These are phyloP conservation scores for Mediolabrus comicus DNA, from an alignment of 108 stramenopile species.

Conservation along the genomic window DNA sequence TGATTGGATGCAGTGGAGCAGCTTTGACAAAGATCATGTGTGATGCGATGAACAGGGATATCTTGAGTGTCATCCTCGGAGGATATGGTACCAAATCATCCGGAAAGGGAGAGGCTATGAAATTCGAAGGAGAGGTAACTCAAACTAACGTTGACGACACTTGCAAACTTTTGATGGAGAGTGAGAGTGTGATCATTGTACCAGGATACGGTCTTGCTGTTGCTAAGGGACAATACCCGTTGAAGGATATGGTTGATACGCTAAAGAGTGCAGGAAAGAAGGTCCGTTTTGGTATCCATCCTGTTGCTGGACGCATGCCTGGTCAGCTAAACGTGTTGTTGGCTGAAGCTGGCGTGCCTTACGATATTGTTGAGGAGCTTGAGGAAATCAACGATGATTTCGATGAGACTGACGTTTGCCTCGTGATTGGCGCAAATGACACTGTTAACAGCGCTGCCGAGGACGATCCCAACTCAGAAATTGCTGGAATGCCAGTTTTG, in stretches of 20 bases:
- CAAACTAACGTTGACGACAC: constrained; percentile 84
- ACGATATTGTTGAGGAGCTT: constrained; percentile 98
- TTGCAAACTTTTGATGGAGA: constrained; percentile 81
- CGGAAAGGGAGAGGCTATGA: constrained; percentile 86
- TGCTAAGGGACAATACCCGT: constrained; percentile 97
- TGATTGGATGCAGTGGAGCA: constrained; percentile 99
- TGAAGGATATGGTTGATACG: constrained; percentile 91
- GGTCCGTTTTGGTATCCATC: constrained; percentile 96
- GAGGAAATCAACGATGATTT: constrained; percentile 98
- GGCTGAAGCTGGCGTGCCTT: constrained; percentile 99
- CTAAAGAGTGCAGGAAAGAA: constrained; percentile 88
- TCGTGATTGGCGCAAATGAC: constrained; percentile 99
- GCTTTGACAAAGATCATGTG: constrained; percentile 99
- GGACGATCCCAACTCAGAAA: constrained; percentile 96
- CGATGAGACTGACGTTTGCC: constrained; percentile 84
- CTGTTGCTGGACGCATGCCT: constrained; percentile 99
- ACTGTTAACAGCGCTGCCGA: constrained; percentile 98
- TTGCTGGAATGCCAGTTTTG: constrained; percentile 97
- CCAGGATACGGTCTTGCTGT: constrained; percentile 98
- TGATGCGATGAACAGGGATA: constrained; percentile 97
- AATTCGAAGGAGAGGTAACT: constrained; percentile 91
- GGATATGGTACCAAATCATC: constrained; percentile 91
- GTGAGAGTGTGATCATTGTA: constrained; percentile 92
- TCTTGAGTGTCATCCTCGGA: constrained; percentile 94
- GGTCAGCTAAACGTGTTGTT: constrained; percentile 98